Base-by-base conservation (phyloP, 1,139 yeast genomes). In the Candida labiduridarum region DNA sequence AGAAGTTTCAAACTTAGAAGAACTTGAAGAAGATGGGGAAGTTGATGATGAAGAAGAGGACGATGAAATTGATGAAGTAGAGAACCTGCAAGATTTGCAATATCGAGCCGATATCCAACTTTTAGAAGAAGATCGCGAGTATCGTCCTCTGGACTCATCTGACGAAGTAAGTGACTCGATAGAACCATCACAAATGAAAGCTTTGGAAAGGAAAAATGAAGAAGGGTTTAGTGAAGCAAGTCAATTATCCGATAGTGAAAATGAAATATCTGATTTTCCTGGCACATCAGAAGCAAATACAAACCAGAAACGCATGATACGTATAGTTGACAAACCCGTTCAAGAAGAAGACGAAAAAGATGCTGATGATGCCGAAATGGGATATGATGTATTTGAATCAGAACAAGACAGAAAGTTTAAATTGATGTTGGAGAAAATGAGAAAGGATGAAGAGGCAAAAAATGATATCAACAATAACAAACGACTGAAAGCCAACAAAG, bases 361-460 rank as follows among this genome's bases (percentile, higher is more conserved):
- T 3, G 22, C 3, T n/a, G 52, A 48, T 4, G 53, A 53, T 43
- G 54, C 54, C 1, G 48, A 51, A 34, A 46, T 52, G 11, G 49
- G 50, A 8, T 50, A 53, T 45, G 71, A 68, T 46, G 52, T 67
- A 30, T 67, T 70, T 5, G 72, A 68, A 44, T 62, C 64, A 44
- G 72, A 68, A 46, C 68, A 65, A 35, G 70, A 67, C 44, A 61
- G 46, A 10, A 45, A 40, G 15, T 51, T 51, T 22, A 34, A 29
- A 12, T 55, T 52, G 16, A 60, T 61, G 65, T 41, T 62, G n/a
- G 39, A 34, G 35, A n/a, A 46, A 14, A 36, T 25, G 31, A 39
- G 39, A 30, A 40, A 35, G 19, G 29, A 43, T 35, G 33, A n/a
- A 12, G 30, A 31, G 18, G 29, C 36, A 14, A 10, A 18, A 38